Evolutionary conservation across 176 grass and related monocot genomes (phyloP), one percentile per base, ranked within the genome.

Genomic region (Themeda triandra): DNA sequence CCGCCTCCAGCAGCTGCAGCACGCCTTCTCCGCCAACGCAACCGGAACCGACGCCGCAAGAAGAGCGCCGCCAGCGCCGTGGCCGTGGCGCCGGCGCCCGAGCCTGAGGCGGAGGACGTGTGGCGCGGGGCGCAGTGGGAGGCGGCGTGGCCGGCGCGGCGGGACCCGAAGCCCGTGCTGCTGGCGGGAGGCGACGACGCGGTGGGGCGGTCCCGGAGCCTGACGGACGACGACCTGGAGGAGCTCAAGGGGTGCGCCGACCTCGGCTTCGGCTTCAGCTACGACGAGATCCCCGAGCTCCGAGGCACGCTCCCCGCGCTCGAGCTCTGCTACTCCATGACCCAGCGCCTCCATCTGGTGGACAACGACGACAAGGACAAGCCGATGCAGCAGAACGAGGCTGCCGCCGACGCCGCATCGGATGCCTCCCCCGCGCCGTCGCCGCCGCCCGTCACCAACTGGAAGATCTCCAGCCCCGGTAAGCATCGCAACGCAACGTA

Each of bases 321-420:
- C 72, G 86, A 87, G 72, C 86, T 87, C 71, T 87, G 86, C 71
- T 87, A 87, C 86, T 87, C 86, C 79, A 82, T 87, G 79, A 82
- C 28, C 63, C 79, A 82, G 39, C 86, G 79, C 23, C 81, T 82
- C 64, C 29, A 18, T 0, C 80, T 77, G 15, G 86, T n/a, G n/a
- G n/a, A n/a, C n/a, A n/a, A 77, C 37, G 86, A 81, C 18, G 17
- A 58, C 49, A 21, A 4, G 3, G 13, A 3, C 54, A 58, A 11
- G 18, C 23, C 54, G 13, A n/a, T 14, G 21, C 41, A 11, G 1
- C 54, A 31, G 6, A 1, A 8, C 4, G 53, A 27, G 2, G 13
- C 31, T 1, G n/a, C 58, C 8, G 8, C 33, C 2, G n/a, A 31
- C 5, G 13, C 44, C 7, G 30, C 23, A 9, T 45, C 10, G 2